Evolutionary conservation across 768 basidiomycete species (phyloP).

Genomic region (Boletus vinaceobasis): DNA sequence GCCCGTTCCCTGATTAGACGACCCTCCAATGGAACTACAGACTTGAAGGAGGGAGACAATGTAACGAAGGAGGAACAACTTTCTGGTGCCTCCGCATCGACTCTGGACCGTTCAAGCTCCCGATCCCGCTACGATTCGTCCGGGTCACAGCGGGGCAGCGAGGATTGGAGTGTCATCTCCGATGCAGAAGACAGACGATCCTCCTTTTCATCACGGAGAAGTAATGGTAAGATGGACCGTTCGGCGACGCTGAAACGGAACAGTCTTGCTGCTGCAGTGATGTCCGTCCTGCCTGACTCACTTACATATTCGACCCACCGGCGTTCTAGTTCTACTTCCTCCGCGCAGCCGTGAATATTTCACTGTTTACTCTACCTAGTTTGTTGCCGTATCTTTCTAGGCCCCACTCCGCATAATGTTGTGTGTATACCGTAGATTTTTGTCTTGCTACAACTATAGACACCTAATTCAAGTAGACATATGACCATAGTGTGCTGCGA

Average conservation of each 20-base stretch:
- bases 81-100: conserved; percentile 26
- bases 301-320: conserved; percentile 42
- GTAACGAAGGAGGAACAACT: conserved; percentile 33
- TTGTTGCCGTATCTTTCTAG: neutral
- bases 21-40: conserved; percentile 24
- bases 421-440: conserved; percentile 3
- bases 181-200: conserved; percentile 63
- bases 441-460: conserved; percentile 6
- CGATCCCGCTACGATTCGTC: conserved; percentile 54
- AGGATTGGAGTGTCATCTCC: conserved; percentile 87
- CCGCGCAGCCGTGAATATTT: conserved; percentile 19
- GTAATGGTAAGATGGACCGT: conserved; percentile 35
- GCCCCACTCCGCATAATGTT: neutral
- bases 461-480: conserved; percentile 18
- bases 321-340: conserved; percentile 37
- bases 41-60: conserved; percentile 11
- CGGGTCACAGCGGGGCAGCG: conserved; percentile 59
- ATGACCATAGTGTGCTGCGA: conserved; percentile 49
- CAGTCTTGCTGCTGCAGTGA: conserved; percentile 58
- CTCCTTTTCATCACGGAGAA: conserved; percentile 51
- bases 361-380: neutral
- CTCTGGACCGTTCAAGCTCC: conserved; percentile 30
- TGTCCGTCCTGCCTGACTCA: conserved; percentile 59
- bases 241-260: conserved; percentile 51
- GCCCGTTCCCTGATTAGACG: conserved; percentile 83